A percentile compares a stretch with the other conserved stretches of the same genome.
These are phyloP conservation scores for Fragaria ananassa DNA, from an alignment of 306 rosid species.

Conservation along the genomic window DNA sequence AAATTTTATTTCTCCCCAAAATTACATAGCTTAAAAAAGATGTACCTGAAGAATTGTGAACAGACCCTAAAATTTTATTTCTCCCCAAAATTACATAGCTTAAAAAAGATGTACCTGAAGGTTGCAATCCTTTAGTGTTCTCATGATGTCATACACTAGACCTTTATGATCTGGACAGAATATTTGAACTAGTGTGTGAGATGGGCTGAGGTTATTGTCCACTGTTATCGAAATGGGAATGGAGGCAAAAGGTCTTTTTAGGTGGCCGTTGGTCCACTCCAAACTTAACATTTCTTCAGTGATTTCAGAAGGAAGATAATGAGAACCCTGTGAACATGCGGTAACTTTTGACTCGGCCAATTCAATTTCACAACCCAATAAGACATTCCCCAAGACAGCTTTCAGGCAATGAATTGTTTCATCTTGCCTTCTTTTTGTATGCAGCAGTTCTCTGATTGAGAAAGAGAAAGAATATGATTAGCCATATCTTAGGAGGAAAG, in stretches of 20 bases:
- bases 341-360: constrained; percentile 41
- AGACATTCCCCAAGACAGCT: constrained; percentile 32
- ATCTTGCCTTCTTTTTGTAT: constrained; percentile 39
- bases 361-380: constrained; percentile 50
- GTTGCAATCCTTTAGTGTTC: constrained; percentile 62
- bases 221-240: constrained; percentile 33
- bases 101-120: constrained; percentile 34
- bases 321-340: constrained; percentile 41
- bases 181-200: constrained; percentile 51
- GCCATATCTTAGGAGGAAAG: not conserved
- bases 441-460: constrained; percentile 44
- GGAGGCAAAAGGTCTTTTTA: constrained; percentile 29
- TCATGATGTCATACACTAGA: constrained; percentile 55
- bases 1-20: not conserved
- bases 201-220: constrained; percentile 52
- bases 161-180: constrained; percentile 57
- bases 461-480: not conserved
- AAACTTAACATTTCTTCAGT: constrained; percentile 46
- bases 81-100: not conserved
- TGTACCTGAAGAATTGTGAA: constrained; percentile 36
- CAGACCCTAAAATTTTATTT: not conserved
- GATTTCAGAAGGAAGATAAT: constrained; percentile 42
- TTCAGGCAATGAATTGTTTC: constrained; percentile 37
- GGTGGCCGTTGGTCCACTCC: constrained; percentile 32
- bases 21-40: not conserved